These are phyloP conservation scores for Rhizopogon rudus DNA, from an alignment of 768 basidiomycete genomes.

Conservation along the genomic window DNA sequence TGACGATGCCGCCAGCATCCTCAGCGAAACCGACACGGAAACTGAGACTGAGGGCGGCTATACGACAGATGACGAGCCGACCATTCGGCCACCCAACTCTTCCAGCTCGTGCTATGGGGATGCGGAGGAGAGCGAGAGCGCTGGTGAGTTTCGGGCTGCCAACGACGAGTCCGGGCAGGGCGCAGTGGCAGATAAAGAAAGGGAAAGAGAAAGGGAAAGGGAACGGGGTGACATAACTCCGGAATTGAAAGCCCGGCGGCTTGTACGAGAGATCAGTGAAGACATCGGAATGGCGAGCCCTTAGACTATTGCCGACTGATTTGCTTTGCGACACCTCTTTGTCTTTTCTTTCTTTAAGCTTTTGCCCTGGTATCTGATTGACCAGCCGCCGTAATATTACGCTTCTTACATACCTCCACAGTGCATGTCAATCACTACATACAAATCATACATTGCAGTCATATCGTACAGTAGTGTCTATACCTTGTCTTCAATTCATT, in stretches of 20 bases:
- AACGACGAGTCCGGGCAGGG: conserved; percentile 2
- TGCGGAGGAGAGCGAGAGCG: conserved; percentile 28
- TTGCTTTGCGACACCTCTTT: background rate
- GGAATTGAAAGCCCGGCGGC: conserved; percentile 25
- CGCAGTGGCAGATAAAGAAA: background rate
- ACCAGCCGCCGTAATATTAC: conserved; percentile 15
- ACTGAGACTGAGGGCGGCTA: conserved; percentile 50
- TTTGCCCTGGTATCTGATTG: conserved; percentile 9
- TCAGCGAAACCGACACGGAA: conserved; percentile 39
- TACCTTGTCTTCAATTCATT: conserved; percentile 16
- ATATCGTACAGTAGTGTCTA: conserved; percentile 24
- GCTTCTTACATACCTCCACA: conserved; percentile 17
- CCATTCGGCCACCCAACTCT: conserved; percentile 54
- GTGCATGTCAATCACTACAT: conserved; percentile 9
- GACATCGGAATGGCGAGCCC: conserved; percentile 28
- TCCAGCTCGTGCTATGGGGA: conserved; percentile 34
- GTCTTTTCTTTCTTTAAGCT: background rate
- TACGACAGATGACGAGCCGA: conserved; percentile 78
- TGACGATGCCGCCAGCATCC: conserved; percentile 28
- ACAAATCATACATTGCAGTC: conserved; percentile 12
- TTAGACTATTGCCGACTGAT: conserved; percentile 5
- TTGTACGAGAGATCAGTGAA: conserved; percentile 24
- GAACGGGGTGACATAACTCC: conserved; percentile 28
- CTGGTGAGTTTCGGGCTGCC: conserved; percentile 22
- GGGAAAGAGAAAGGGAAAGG: conserved; percentile 7